Conservation (phyloP, 2,329 filamentous ascomycete genomes). For the Exutisphaerella laricina region DNA sequence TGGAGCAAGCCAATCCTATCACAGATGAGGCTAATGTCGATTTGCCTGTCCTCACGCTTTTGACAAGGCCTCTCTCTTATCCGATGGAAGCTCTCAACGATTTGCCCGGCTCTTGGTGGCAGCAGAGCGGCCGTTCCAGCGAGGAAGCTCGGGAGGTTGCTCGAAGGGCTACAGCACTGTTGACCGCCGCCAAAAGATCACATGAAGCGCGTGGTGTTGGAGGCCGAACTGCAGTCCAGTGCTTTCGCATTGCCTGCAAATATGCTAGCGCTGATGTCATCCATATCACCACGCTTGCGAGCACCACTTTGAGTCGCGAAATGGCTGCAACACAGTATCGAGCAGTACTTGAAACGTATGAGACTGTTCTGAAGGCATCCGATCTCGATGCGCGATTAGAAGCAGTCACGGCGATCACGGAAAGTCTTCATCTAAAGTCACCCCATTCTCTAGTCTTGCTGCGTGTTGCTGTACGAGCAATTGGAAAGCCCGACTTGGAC, state of each 20-base stretch:
- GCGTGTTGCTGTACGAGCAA: not conserved
- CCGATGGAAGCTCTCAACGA: not conserved
- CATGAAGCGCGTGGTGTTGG: not conserved
- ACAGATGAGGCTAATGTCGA: too few species aligned
- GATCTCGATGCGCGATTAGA: not conserved
- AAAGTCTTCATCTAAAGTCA: not conserved
- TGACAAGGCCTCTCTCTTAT: not conserved
- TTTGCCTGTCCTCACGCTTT: too few species aligned
- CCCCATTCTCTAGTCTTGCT: not conserved
- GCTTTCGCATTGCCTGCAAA: not conserved
- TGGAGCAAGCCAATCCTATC: not conserved
- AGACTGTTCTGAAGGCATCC: slow-evolving; percentile 1
- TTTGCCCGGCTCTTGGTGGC: not conserved
- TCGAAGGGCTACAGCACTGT: not conserved
- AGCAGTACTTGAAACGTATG: slow-evolving; percentile 4
- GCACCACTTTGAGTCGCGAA: not conserved
- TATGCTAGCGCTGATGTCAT: not conserved
- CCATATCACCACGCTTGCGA: slow-evolving; percentile 1
- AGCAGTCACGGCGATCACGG: not conserved
- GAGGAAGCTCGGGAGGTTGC: not conserved
- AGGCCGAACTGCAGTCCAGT: not conserved
- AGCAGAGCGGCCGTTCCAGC: not conserved
- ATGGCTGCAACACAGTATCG: slow-evolving; percentile 1
- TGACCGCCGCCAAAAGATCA: too few species aligned
- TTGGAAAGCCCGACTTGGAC: too few species aligned